Percentiles rank a stretch among this genome's conserved stretches.
Conservation (phyloP, 2,329 filamentous ascomycete genomes). For the Botrytis hyacinthi region DNA sequence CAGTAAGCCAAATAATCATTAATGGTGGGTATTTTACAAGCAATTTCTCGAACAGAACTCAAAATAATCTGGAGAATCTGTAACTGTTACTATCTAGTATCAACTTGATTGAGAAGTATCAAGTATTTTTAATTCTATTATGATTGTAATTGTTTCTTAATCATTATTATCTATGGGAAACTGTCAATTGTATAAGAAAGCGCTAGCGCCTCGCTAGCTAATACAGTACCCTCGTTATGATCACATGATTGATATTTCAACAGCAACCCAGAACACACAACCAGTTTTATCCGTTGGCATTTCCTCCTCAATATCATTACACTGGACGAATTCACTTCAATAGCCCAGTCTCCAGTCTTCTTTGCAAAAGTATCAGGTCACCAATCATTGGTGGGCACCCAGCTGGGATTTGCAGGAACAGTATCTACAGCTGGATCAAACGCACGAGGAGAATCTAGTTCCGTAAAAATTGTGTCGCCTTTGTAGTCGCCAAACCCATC, state of each 20-base stretch:
- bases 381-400: not conserved
- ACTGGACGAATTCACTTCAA: not conserved
- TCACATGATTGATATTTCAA: not conserved
- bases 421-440: slow-evolving; percentile 4
- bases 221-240: not conserved
- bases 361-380: too few relatives aligned
- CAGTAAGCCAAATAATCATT: not conserved
- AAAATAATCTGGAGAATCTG: not conserved
- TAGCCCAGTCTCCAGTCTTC: too few relatives aligned
- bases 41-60: not conserved
- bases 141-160: not conserved
- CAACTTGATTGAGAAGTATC: not conserved
- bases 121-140: not conserved
- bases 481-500: not conserved
- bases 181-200: not conserved
- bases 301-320: not conserved
- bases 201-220: not conserved
- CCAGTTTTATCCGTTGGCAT: too few relatives aligned
- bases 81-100: not conserved
- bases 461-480: not conserved
- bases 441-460: not conserved
- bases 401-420: not conserved
- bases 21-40: not conserved
- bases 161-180: not conserved
- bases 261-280: too few relatives aligned